A percentile compares a stretch with the other conserved stretches of the same genome.
These are phyloP conservation scores for Podospora conica DNA, from an alignment of 495 filamentous ascomycete species.

Conservation along the genomic window DNA sequence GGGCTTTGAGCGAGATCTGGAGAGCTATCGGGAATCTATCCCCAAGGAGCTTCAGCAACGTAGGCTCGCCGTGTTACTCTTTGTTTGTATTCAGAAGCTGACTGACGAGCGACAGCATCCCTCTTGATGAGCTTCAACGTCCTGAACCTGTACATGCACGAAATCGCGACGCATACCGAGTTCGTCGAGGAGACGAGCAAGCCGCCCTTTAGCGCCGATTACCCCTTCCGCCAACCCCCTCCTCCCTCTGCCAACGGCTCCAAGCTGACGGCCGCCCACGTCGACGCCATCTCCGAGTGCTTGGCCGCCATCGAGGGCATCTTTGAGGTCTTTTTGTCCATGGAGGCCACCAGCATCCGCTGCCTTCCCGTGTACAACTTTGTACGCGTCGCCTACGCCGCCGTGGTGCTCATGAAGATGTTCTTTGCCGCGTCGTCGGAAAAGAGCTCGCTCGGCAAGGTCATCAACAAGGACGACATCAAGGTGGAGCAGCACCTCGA, in stretches of 20 bases:
- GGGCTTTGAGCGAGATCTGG: slow-evolving; percentile 68
- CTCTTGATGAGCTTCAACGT: slow-evolving; percentile 57
- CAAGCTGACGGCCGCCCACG: slow-evolving; percentile 55
- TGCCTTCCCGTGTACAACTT: slow-evolving; percentile 70
- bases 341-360: slow-evolving; percentile 57
- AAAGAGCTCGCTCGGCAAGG: slow-evolving; percentile 62
- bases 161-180: slow-evolving; percentile 74
- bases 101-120: slow-evolving; percentile 36
- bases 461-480: slow-evolving; percentile 69
- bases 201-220: slow-evolving; percentile 37
- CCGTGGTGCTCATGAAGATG: slow-evolving; percentile 83
- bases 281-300: slow-evolving; percentile 66
- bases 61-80: slow-evolving; percentile 24
- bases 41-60: slow-evolving; percentile 42
- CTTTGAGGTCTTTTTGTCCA: slow-evolving; percentile 59
- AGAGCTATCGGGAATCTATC: slow-evolving; percentile 56
- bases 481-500: slow-evolving; percentile 71
- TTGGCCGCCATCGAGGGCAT: slow-evolving; percentile 67
- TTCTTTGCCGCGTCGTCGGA: slow-evolving; percentile 69
- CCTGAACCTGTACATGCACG: slow-evolving; percentile 76
- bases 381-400: slow-evolving; percentile 69
- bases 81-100: neutral
- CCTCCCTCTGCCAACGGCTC: slow-evolving; percentile 26
- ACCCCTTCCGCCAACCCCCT: slow-evolving; percentile 31
- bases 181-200: slow-evolving; percentile 54